Evolutionary conservation across 2,329 filamentous ascomycete genomes (phyloP), one percentile per base, ranked within the genome.

Genomic region (Diaporthe sp.): DNA sequence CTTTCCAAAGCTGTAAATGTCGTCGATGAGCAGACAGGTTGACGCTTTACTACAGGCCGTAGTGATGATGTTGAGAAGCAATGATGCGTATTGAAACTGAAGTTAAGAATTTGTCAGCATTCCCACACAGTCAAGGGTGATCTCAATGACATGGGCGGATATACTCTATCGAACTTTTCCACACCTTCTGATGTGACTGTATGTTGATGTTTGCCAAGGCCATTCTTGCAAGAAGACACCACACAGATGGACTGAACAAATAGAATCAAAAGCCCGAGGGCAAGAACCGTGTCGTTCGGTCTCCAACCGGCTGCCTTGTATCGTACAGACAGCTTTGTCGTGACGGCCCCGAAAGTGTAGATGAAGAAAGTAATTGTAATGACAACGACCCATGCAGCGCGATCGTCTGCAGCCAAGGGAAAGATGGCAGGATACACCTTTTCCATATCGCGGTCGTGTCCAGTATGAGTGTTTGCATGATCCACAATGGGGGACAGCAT

Each of bases 51-150:
- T 57, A 30, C 54, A 57, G 19, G 54, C 22, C 6, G 54, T 57
- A 30, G 54, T 57, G 54, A 57, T 35, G 54, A 57, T 57, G 9
- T 57, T 57, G 30, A 57, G 54, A n/a, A 57, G 54, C 10, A 57
- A 30, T 10, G 54, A 57, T 3, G 54, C 54, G 19, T 57, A 57
- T 35, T 57, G 54, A 13, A 57, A 57, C 54, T 57, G 12, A 35
- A 10, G 3, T 6, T 4, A 15, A 12, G 33, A 4, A 13, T 12
- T n/a, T 15, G 22, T 58, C 10, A 58, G n/a, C 4, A n/a, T 0
- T 58, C 10, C 30, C 2, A 1, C 30, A n/a, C 2, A 55, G 28
- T 4, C 2, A 33, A 19, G 9, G 28, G 54, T 35, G n/a, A 3
- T 22, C 3, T 1, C 10, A 3, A 38, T 30, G 19, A n/a, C 4